Percentiles rank a stretch among this genome's conserved stretches.
Evolutionary conservation across 2,329 filamentous ascomycete genomes (phyloP).

Genomic region (Colletotrichum somersetense): DNA sequence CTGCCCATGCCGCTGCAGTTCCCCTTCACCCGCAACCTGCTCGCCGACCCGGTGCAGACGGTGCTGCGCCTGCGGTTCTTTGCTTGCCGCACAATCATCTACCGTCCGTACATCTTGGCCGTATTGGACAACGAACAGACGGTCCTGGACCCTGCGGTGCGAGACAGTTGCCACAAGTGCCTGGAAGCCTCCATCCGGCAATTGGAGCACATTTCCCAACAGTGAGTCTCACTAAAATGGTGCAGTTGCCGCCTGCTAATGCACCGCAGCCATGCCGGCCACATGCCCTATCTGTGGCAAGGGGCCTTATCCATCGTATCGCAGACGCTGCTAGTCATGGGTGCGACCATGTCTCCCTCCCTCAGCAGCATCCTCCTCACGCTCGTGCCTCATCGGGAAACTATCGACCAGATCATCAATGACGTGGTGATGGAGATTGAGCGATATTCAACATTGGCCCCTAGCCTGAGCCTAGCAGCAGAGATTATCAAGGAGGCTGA

Average conservation of each 20-base stretch:
- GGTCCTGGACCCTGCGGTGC: slow-evolving; percentile 77
- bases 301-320: slow-evolving; percentile 86
- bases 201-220: slow-evolving; percentile 81
- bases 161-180: slow-evolving; percentile 84
- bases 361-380: slow-evolving; percentile 74
- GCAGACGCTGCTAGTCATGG: slow-evolving; percentile 86
- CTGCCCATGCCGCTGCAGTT: slow-evolving; percentile 82
- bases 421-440: slow-evolving; percentile 83
- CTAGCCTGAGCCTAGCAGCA: slow-evolving; percentile 80
- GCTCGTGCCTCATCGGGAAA: slow-evolving; percentile 67
- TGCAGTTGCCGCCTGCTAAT: slow-evolving; percentile 45
- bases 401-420: slow-evolving; percentile 82
- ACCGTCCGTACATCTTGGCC: slow-evolving; percentile 84
- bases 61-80: slow-evolving; percentile 85
- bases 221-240: slow-evolving; percentile 64
- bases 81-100: slow-evolving; percentile 88
- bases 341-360: slow-evolving; percentile 82
- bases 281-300: slow-evolving; percentile 89
- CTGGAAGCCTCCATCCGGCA: slow-evolving; percentile 84
- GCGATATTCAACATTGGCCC: slow-evolving; percentile 79
- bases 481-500: slow-evolving; percentile 87
- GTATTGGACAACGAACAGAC: slow-evolving; percentile 83
- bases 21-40: slow-evolving; percentile 74
- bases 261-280: slow-evolving; percentile 76
- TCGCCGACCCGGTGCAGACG: slow-evolving; percentile 82